Evolutionary conservation across 768 basidiomycete species (phyloP), one percentile per base, ranked within the genome.

Genomic region (Podaxis mareebaensis): DNA sequence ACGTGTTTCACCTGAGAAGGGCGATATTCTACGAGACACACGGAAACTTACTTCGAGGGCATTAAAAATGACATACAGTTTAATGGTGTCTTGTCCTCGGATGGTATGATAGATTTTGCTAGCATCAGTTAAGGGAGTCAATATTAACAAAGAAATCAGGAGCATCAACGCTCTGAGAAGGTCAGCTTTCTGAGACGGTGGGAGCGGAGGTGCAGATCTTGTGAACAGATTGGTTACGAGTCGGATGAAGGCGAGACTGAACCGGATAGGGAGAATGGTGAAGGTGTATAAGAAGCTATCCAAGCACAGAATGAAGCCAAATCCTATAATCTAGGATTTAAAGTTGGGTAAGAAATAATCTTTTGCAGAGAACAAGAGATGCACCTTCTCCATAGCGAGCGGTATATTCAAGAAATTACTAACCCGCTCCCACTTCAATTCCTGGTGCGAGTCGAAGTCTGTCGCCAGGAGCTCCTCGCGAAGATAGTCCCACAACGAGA

Each of bases 41-140:
- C 6, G 42, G 22, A 24, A 22, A 73, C 87, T 62, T 74, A 96
- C 96, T 84, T 99, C 97, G 6, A 99, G 82, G 11, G 95, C 96
- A 74, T 98, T 99, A 78, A 98, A 99, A 56, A 99, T 96, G 64
- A 99, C 97, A 78, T 99, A 99, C 54, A 99, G 77, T 78, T 99
- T 99, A 78, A 99, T 96, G 2, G 95, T 97, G 68, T 99, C 97
- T 75, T 99, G 97, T 0, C 96, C 96, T 22, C 97, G 88, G 60
- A 99, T 98, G 15, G 90, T 91, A 70, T 99, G 97, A 69, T 99
- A 99, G 67, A 99, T 96, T 79, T 96, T 95, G 76, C 95, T 96
- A 10, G 95, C 92, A 71, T 99, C 96, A 6, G 96, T 95, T 44
- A 95, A 81, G 1, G 91, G 89, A 38, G 88, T 82, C 4, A 98